Evolutionary conservation across 2,329 filamentous ascomycete genomes (phyloP), one percentile per base, ranked within the genome.

Genomic region (Aspergillus thermomutatus): DNA sequence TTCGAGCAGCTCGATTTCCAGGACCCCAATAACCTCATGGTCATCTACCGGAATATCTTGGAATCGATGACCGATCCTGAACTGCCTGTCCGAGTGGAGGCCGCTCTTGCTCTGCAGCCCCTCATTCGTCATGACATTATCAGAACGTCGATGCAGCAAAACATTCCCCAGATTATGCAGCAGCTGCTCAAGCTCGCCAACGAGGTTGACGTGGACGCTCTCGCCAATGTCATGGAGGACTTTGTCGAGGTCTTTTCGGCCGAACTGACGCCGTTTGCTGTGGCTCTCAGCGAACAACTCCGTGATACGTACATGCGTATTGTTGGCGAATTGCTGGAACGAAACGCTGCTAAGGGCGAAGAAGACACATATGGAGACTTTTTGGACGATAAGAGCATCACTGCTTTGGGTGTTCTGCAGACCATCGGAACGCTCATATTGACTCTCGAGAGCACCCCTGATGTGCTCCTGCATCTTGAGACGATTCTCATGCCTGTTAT

Each of bases 161-260:
- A 92, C 73, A 99, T 99, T 64, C 92, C 94, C 17, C 95, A 96
- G 69, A 97, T 99, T 69, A 99, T 99, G 94, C 95, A 97, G 77
- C 93, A 99, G 76, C 83, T 99, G 14, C 82, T 99, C 54, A 97
- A 97, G 79, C 81, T 99, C 56, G 93, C 94, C 27, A 99, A 99
- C 70, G 94, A 99, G 76, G 94, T 95, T 57, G 94, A 99, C 71
- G 93, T 99, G 49, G 94, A 99, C 74, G 92, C 94, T 4, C 82
- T 99, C 43, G 93, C 94, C 23, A 97, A 97, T 69, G 94, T 99
- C 41, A 99, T 99, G 94, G 94, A 99, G 76, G 94, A 99, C 71
- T 99, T 99, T 71, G 94, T 99, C 48, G 94, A 99, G 75, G 92
- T 97, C 2, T 99, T 99, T 71, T 93, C 94, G n/a, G 84, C 91